Conservation (phyloP, 2,329 filamentous ascomycete species). For the Alternaria angustiovoidea region DNA sequence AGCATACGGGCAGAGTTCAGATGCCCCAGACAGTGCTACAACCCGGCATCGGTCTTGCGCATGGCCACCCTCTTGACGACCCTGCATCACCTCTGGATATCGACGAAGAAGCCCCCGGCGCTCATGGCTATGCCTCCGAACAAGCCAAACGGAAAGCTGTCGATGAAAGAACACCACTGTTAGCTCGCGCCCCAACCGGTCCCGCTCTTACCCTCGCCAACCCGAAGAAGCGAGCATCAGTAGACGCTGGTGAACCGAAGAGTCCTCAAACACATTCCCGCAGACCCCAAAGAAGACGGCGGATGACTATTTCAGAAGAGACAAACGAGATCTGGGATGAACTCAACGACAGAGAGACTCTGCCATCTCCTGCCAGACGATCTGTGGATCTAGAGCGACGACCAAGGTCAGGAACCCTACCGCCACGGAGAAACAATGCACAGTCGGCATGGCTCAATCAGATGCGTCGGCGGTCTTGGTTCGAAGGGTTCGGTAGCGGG, state of each 20-base stretch:
- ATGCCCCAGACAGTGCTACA: constrained; percentile 73
- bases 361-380: constrained; percentile 39
- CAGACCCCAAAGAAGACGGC: constrained; percentile 39
- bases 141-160: constrained; percentile 37
- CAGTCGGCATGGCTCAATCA: constrained; percentile 45
- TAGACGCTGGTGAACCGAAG: constrained; percentile 24
- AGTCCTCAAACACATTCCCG: constrained; percentile 34
- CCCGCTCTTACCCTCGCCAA: constrained; percentile 36
- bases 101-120: constrained; percentile 40
- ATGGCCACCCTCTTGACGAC: constrained; percentile 69
- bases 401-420: constrained; percentile 46
- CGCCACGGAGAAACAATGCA: constrained; percentile 38
- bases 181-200: constrained; percentile 45
- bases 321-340: constrained; percentile 87
- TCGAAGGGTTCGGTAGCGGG: constrained; percentile 38
- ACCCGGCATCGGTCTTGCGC: constrained; percentile 82
- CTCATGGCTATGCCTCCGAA: constrained; percentile 35
- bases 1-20: constrained; percentile 48
- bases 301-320: constrained; percentile 68
- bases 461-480: constrained; percentile 49
- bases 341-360: constrained; percentile 69
- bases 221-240: constrained; percentile 36
- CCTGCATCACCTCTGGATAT: constrained; percentile 37
- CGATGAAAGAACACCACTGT: constrained; percentile 49
- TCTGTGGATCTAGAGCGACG: constrained; percentile 43